Evolutionary conservation across 495 filamentous ascomycete genomes (phyloP).

Genomic region (Corynascus novoguineensis): DNA sequence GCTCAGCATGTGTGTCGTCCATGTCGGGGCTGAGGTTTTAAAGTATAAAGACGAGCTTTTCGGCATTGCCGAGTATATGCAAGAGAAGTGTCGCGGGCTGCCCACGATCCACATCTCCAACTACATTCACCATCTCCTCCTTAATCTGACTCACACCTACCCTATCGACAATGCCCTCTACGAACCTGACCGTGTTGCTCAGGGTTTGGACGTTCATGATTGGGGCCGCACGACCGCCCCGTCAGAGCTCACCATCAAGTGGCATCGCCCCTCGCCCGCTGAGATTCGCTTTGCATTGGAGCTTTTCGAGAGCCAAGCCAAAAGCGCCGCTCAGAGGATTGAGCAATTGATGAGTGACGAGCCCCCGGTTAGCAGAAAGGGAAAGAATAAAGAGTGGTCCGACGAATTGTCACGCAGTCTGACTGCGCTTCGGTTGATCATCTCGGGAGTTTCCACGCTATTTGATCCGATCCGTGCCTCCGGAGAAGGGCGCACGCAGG

Average conservation of each 20-base stretch:
- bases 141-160: conserved; percentile 91
- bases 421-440: conserved; percentile 73
- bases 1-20: conserved; percentile 96
- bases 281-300: conserved; percentile 87
- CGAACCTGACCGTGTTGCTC: conserved; percentile 56
- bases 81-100: conserved; percentile 85
- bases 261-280: conserved; percentile 75
- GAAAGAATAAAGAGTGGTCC: conserved; percentile 96
- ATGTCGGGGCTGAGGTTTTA: conserved; percentile 84
- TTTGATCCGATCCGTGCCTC: conserved; percentile 76
- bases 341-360: conserved; percentile 69
- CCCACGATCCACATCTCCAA: conserved; percentile 95
- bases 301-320: conserved; percentile 75
- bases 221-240: conserved; percentile 75
- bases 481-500: conserved; percentile 31
- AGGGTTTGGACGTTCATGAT: conserved; percentile 54
- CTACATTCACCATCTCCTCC: conserved; percentile 96
- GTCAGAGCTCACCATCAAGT: conserved; percentile 71
- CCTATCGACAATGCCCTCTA: conserved; percentile 82
- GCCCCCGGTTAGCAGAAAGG: conserved; percentile 83
- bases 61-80: conserved; percentile 91
- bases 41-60: conserved; percentile 83
- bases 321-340: conserved; percentile 51
- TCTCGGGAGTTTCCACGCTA: conserved; percentile 81
- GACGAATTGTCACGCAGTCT: conserved; percentile 91